A percentile compares a stretch with the other conserved stretches of the same genome.
These are phyloP conservation scores for Paecilomyces formosus DNA, from an alignment of 2,329 filamentous ascomycete species.

Conservation along the genomic window DNA sequence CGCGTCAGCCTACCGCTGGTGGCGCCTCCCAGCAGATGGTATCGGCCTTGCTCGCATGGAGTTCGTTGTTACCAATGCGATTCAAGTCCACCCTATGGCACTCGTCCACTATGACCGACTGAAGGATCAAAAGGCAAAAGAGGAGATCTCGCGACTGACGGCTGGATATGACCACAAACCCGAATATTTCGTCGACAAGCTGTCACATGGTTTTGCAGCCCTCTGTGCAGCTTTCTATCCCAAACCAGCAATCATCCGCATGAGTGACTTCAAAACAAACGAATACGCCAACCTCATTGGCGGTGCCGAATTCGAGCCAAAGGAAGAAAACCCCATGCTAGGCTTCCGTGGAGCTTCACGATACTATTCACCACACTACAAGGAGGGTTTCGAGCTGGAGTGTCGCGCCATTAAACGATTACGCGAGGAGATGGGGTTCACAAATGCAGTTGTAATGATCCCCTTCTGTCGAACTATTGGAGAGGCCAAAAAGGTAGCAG, in stretches of 20 bases:
- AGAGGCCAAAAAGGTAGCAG: slow-evolving; percentile 28
- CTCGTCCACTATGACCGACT: slow-evolving; percentile 27
- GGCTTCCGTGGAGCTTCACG: slow-evolving; percentile 36
- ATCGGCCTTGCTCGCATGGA: slow-evolving; percentile 37
- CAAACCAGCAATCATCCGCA: slow-evolving; percentile 30
- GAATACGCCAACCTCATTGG: slow-evolving; percentile 35
- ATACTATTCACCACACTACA: slow-evolving; percentile 34
- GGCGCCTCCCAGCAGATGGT: slow-evolving; percentile 31
- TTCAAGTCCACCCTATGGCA: slow-evolving; percentile 32
- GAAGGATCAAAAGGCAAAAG: slow-evolving; percentile 16
- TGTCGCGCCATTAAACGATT: slow-evolving; percentile 32
- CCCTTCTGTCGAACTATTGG: slow-evolving; percentile 30
- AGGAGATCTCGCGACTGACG: slow-evolving; percentile 21
- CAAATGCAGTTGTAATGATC: slow-evolving; percentile 32
- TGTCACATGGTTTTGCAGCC: slow-evolving; percentile 27
- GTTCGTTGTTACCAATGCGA: slow-evolving; percentile 31
- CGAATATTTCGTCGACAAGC: slow-evolving; percentile 33
- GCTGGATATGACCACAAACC: slow-evolving; percentile 25
- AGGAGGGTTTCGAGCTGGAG: slow-evolving; percentile 33
- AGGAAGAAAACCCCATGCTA: slow-evolving; percentile 36
- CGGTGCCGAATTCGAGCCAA: slow-evolving; percentile 31
- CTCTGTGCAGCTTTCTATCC: slow-evolving; percentile 33
- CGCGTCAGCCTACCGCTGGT: slow-evolving; percentile 32
- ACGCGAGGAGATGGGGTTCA: slow-evolving; percentile 30
- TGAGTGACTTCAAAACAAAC: slow-evolving; percentile 38